Percentiles rank a stretch among this genome's conserved stretches.
Conservation (phyloP, 129 eudicot genomes). For the Escallonia rubra region DNA sequence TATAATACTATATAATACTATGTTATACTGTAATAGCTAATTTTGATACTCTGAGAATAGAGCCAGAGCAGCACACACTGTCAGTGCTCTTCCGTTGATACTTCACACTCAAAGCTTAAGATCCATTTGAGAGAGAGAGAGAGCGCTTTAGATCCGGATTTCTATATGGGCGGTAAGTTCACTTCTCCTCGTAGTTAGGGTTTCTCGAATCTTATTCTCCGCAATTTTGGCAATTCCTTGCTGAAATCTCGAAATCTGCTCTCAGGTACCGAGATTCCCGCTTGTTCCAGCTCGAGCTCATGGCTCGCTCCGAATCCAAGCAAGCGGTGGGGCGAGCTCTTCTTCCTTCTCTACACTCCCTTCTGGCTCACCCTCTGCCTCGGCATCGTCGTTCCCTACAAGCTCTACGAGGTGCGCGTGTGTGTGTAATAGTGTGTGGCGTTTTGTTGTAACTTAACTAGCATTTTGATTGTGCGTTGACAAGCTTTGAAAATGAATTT, state of each 20-base stretch:
- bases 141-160: constrained; percentile 26
- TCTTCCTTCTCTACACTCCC: constrained; percentile 81
- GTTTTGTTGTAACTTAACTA: too few species aligned
- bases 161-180: constrained; percentile 37
- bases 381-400: constrained; percentile 84
- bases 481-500: too few species aligned
- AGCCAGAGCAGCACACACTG: too few species aligned
- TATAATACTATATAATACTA: too few species aligned
- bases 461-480: too few species aligned
- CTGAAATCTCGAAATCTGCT: neutral
- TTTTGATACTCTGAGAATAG: too few species aligned
- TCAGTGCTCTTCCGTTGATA: too few species aligned
- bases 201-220: neutral
- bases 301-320: constrained; percentile 90
- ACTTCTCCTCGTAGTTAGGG: constrained; percentile 9
- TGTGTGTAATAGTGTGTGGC: too few species aligned
- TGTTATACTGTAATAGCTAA: too few species aligned
- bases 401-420: constrained; percentile 69
- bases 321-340: constrained; percentile 91
- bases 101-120: neutral
- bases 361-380: constrained; percentile 97
- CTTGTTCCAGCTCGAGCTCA: constrained; percentile 25
- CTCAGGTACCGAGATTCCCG: constrained; percentile 27
- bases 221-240: constrained; percentile 2
- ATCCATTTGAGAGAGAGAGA: neutral